phyloP scores from a whole-genome alignment of 208 protist genomes.

The Crithidia mellificae region DNA sequence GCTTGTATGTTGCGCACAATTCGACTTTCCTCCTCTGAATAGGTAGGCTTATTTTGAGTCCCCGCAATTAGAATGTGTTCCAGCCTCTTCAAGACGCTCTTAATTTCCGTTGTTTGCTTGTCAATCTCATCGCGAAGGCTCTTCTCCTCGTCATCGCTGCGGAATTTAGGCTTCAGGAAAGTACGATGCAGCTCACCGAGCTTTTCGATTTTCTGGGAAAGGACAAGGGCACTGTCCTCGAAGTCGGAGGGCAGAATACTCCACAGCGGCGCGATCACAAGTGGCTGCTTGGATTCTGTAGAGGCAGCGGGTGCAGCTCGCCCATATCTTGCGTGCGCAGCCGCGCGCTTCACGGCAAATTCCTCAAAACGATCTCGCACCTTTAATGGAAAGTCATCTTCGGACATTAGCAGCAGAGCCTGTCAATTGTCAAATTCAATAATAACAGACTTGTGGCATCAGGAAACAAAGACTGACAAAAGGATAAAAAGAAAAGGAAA shows the following conservation, averaged over 20 bases:
- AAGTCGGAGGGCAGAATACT: slow-evolving; percentile 26
- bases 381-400: slow-evolving; percentile 11
- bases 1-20: slow-evolving; percentile 49
- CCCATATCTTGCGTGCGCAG: slow-evolving; percentile 1
- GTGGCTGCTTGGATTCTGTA: background rate
- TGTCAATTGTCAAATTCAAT: background rate
- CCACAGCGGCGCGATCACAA: slow-evolving; percentile 25
- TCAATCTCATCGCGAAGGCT: slow-evolving; percentile 43
- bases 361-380: slow-evolving; percentile 37
- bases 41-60: slow-evolving; percentile 36
- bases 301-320: background rate
- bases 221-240: slow-evolving; percentile 10
- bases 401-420: background rate
- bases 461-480: background rate
- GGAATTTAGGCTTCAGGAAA: slow-evolving; percentile 60
- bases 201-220: slow-evolving; percentile 35
- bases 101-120: slow-evolving; percentile 37
- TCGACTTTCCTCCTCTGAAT: slow-evolving; percentile 52
- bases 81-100: slow-evolving; percentile 59
- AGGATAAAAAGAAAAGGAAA: background rate
- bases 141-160: slow-evolving; percentile 53
- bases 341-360: slow-evolving; percentile 27
- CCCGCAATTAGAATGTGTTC: slow-evolving; percentile 66
- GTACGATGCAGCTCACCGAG: slow-evolving; percentile 44
- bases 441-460: too few relatives aligned